Base-by-base conservation (phyloP, 2,329 filamentous ascomycete species). In the Neofusicoccum parvum region DNA sequence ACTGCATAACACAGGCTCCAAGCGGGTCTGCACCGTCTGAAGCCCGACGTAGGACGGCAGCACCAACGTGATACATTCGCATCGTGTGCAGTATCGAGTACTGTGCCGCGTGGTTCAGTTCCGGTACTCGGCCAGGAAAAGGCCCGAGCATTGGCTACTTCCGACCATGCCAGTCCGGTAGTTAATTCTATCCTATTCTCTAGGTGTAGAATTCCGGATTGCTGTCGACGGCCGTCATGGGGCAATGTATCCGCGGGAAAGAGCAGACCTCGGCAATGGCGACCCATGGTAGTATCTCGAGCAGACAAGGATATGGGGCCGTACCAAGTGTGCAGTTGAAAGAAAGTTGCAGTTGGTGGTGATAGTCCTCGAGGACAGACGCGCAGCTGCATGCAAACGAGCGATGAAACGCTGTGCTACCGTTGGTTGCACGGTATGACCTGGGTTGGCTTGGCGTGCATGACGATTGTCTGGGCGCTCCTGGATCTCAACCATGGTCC, bases 391-490 rank as follows among this genome's bases (percentile, higher is more conserved):
- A 48, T 59, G 32, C 43, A 10, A 23, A 48, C 27, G 23, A n/a
- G 37, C 17, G 53, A 11, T 5, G 37, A 11, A 20, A 60, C 32
- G 56, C 12, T 2, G 56, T 49, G 56, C n/a, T 37, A 48, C 56
- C 7, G 9, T 9, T 7, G 4, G 27, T 48, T 36, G 41, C 56
- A 60, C 32, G 12, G 7, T 11, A n/a, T 20, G 32, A 23, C 41
- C 5, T 53, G 37, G 50, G 5, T 20, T 12, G 5, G 4, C 56
- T 60, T 60, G 43, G 56, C 56, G 27, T 60, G 56, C 56, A 60
- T 60, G 41, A 48, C 41, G 32, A 49, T 46, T 49, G 20, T 48
- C 56, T 45, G 39, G 56, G 56, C 56, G n/a, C 27, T 49, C 27
- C 27, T 23, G 32, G 32, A 20, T 15, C 43, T 60, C 56, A 48